Base-by-base conservation (phyloP, 2,329 filamentous ascomycete genomes). In the Cylindrodendrum hubeiense region DNA sequence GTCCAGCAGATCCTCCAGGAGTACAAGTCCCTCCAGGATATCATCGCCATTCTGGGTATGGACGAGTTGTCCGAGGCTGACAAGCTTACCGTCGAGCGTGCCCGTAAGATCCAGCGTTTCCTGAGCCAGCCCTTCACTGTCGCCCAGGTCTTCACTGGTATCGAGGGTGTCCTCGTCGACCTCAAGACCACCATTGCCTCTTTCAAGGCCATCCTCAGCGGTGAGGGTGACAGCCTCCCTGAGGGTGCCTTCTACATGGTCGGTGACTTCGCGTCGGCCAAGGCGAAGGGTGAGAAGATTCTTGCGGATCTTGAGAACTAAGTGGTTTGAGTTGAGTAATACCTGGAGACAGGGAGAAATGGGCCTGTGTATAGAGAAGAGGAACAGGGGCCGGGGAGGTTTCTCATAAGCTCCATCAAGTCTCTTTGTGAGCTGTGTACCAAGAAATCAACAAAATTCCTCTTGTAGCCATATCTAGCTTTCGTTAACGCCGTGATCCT, bases 1-100 rank as follows among this genome's bases (percentile, higher is more conserved):
- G 96, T 99, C 80, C 96, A 99, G 89, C 94, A 97, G 88, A 98
- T 98, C 86, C 92, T 99, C 82, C 96, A 99, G 88, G 96, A 98
- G 90, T 99, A 99, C 93, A 98, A 98, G 93, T 98, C 95, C 73
- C 94, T 99, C 76, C 96, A 99, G 89, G 96, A 99, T 89, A 99
- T 99, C 91, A 98, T 98, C 89, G 96, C 96, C 85, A 99, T 99
- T 94, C 87, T 98, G 83, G 95, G 95, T 92, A 98, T 99, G 96
- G 96, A 99, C 85, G 96, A 99, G 84, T 87, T 99, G 86, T 98
- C 96, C 73, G 96, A 98, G 89, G 93, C 93, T 79, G 96, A 99
- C 86, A 98, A 99, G 92, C 91, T 99, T 79, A 98, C 96, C 78
- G 96, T 99, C 89, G 96, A 99, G 92, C 96, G 96, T 91, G 96